phyloP scores from a whole-genome alignment of 2,329 filamentous ascomycete genomes.

The Arachnopeziza araneosa region DNA sequence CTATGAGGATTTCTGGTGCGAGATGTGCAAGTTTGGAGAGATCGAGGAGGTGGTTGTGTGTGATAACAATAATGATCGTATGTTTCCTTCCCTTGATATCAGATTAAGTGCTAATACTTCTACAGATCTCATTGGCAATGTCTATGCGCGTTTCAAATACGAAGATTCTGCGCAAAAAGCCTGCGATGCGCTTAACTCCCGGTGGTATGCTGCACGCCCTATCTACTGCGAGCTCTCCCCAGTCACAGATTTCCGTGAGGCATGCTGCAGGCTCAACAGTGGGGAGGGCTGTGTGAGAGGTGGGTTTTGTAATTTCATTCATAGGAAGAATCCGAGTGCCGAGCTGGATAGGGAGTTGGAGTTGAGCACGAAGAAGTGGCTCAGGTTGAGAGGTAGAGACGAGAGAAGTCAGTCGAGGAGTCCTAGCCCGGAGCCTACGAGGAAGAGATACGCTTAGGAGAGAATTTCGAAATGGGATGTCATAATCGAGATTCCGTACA shows the following conservation, averaged over 20 bases:
- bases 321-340: constrained; percentile 86
- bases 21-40: constrained; percentile 98
- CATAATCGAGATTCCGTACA: not conserved
- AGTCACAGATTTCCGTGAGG: constrained; percentile 96
- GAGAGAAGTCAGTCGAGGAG: constrained; percentile 75
- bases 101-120: constrained; percentile 20
- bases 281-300: constrained; percentile 94
- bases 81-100: constrained; percentile 1
- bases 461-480: not conserved
- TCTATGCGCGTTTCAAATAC: constrained; percentile 99
- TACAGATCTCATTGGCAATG: constrained; percentile 92
- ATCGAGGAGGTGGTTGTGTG: constrained; percentile 97
- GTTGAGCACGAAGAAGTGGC: constrained; percentile 92
- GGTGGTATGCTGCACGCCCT: constrained; percentile 94
- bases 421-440: constrained; percentile 78
- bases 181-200: constrained; percentile 87
- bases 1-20: constrained; percentile 99
- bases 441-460: constrained; percentile 51
- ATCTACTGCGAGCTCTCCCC: constrained; percentile 98
- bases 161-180: constrained; percentile 92
- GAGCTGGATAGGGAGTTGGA: constrained; percentile 86
- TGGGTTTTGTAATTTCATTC: constrained; percentile 99
- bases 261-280: constrained; percentile 88
- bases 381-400: constrained; percentile 78
- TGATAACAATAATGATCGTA: constrained; percentile 91